Evolutionary conservation across 225 moss, liverwort and hornwort species (phyloP), one percentile per base, ranked within the genome.

Genomic region (Physcomitrium patens): DNA sequence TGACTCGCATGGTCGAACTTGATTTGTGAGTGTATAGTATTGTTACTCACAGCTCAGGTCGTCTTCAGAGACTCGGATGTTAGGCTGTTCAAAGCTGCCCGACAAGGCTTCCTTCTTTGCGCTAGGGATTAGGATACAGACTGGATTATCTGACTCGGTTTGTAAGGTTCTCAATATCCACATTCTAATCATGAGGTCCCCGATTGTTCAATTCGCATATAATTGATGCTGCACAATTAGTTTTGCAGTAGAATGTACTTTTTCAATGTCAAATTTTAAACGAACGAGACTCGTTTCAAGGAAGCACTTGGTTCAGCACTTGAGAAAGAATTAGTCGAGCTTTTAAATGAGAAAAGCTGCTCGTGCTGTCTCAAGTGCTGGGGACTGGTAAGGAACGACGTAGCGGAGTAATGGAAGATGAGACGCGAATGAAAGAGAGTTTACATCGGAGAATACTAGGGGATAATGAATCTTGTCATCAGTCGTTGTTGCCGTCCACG

Each of bases 341-440:
- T 37, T 37, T 4, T 37, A 37, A 4, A 4, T 37, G 31, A 37
- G 31, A 37, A 37, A 4, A 37, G 31, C 31, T 37, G 31, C 31
- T 37, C 31, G 31, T 37, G 31, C 31, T 37, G 31, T 37, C 7
- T 7, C 31, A 37, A 37, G 31, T 37, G 31, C 31, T 37, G 2
- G 48, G 43, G 51, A 52, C 28, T 77, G 62, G 42, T 19, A 57
- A 44, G 69, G 52, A 65, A 65, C 22, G 71, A 9, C 20, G 53
- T 14, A 47, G 56, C 47, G 47, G 45, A 58, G 8, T n/a, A 50
- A 37, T 59, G 20, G 63, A 52, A 12, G 64, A 26, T 53, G 52
- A 52, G 18, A 56, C 26, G 47, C 37, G 48, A 58, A 78, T 49
- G 72, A 42, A 63, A 56, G 70, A 28, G 26, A 26, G 28, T 17